These are phyloP conservation scores for Maudiozyma barnettii DNA, from an alignment of 805 yeast species.

Conservation along the genomic window DNA sequence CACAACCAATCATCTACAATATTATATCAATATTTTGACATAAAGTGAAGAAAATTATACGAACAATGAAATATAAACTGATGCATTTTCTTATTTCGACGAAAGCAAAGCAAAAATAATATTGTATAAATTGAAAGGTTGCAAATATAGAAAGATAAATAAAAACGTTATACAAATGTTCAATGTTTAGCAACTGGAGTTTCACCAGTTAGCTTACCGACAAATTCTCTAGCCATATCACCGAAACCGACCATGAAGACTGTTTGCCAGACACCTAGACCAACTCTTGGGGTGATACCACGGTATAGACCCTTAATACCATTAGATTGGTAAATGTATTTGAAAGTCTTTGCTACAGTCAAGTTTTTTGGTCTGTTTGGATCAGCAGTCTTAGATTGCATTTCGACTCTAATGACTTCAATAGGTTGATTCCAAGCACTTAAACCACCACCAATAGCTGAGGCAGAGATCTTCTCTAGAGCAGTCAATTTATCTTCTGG, in stretches of 20 bases:
- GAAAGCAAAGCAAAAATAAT: too few relatives aligned
- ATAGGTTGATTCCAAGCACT: constrained; percentile 99
- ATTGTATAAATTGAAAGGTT: too few relatives aligned
- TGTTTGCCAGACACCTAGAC: constrained; percentile 96
- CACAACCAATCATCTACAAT: not conserved
- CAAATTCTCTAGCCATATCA: constrained; percentile 75
- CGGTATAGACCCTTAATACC: constrained; percentile 88
- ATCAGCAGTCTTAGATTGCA: constrained; percentile 91
- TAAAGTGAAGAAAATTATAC: not conserved
- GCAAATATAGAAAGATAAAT: not conserved
- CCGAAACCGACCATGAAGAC: constrained; percentile 98
- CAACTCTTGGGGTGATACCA: constrained; percentile 96
- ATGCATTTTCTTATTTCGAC: too few relatives aligned
- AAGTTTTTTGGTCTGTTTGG: constrained; percentile 93
- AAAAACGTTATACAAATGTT: not conserved
- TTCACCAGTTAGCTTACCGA: constrained; percentile 54
- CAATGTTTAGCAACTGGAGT: constrained; percentile 36
- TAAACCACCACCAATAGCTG: constrained; percentile 92
- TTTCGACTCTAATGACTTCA: constrained; percentile 94
- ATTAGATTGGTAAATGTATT: constrained; percentile 70
- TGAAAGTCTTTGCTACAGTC: constrained; percentile 65
- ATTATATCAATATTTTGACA: not conserved
- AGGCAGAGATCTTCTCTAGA: constrained; percentile 71
- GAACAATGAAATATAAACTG: not conserved
- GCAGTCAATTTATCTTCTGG: constrained; percentile 55